Percentiles rank a stretch among this genome's conserved stretches.
Evolutionary conservation across 2,329 filamentous ascomycete genomes (phyloP).

Genomic region (Arthrobotrys entomopaga): DNA sequence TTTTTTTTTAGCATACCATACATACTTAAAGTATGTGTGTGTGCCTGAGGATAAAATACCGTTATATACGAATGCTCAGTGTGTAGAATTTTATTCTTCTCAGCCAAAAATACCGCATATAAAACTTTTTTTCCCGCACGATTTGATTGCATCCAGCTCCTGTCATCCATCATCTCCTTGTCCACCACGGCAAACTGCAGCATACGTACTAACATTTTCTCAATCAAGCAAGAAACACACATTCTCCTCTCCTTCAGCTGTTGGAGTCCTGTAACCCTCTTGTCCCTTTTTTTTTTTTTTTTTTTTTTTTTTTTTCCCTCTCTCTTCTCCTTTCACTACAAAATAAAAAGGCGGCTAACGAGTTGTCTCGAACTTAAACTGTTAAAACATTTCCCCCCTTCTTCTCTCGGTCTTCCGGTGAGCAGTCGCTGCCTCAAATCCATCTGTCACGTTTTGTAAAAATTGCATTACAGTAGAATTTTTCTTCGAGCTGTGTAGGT

Average conservation of each 20-base stretch:
- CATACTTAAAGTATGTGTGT: slow-evolving; percentile 20
- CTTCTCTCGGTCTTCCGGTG: slow-evolving; percentile 10
- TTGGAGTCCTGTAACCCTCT: background rate
- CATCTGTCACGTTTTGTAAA: slow-evolving; percentile 1
- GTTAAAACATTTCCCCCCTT: slow-evolving; percentile 22
- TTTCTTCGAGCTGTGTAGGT: slow-evolving; percentile 42
- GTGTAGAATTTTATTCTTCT: background rate
- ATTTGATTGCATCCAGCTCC: slow-evolving; percentile 33
- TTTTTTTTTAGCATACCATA: slow-evolving; percentile 30
- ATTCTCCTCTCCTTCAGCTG: slow-evolving; percentile 14
- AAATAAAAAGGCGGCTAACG: slow-evolving; percentile 43
- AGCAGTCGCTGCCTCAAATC: slow-evolving; percentile 11
- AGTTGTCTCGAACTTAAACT: slow-evolving; percentile 46
- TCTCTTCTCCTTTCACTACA: slow-evolving; percentile 1
- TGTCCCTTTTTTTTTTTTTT: background rate
- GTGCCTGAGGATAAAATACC: slow-evolving; percentile 19
- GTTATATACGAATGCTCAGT: too few relatives aligned
- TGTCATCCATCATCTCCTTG: slow-evolving; percentile 12
- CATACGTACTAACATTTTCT: slow-evolving; percentile 12
- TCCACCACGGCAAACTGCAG: background rate
- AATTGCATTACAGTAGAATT: slow-evolving; percentile 7
- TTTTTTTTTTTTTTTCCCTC: background rate
- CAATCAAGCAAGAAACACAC: slow-evolving; percentile 28
- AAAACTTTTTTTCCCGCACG: slow-evolving; percentile 54
- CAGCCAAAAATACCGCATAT: slow-evolving; percentile 55